Evolutionary conservation across 148 eudicot species (phyloP).

Genomic region (Rhododendron ovatum): DNA sequence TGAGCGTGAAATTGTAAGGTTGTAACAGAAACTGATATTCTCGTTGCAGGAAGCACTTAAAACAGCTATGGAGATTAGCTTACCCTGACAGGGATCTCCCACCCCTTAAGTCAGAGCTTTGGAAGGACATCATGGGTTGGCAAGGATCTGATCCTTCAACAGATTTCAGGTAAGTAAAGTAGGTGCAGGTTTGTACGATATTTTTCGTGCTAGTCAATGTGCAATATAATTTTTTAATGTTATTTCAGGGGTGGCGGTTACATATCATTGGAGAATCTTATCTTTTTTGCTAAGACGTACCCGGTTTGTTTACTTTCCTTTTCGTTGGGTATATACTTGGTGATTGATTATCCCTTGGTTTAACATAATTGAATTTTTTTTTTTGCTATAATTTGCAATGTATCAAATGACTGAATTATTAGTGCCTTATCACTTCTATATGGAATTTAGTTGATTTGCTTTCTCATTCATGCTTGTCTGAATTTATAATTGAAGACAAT

Average conservation of each 20-base stretch:
- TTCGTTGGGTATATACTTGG: neutral
- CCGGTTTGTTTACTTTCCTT: conserved; percentile 56
- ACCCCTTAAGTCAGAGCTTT: conserved; percentile 87
- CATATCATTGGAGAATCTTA: conserved; percentile 90
- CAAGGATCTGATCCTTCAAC: conserved; percentile 98
- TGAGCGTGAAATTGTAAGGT: neutral
- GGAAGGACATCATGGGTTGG: conserved; percentile 99
- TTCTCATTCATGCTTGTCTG: neutral
- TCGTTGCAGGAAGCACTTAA: conserved; percentile 76
- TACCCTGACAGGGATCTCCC: conserved; percentile 80
- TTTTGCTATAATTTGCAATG: neutral
- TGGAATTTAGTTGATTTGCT: neutral
- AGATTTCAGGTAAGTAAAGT: conserved; percentile 69
- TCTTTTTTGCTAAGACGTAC: conserved; percentile 72
- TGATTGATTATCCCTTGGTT: neutral
- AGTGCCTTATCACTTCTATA: neutral
- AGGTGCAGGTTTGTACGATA: neutral
- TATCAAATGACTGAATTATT: neutral
- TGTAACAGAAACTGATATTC: conserved; percentile 2
- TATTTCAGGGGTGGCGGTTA: conserved; percentile 88
- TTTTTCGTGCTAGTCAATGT: neutral
- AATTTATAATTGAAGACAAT: neutral
- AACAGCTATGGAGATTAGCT: conserved; percentile 77
- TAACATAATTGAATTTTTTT: neutral
- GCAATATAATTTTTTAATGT: conserved; percentile 15